These are phyloP conservation scores for Tritrichomonas foetus DNA, from an alignment of 208 protist species.

Conservation along the genomic window DNA sequence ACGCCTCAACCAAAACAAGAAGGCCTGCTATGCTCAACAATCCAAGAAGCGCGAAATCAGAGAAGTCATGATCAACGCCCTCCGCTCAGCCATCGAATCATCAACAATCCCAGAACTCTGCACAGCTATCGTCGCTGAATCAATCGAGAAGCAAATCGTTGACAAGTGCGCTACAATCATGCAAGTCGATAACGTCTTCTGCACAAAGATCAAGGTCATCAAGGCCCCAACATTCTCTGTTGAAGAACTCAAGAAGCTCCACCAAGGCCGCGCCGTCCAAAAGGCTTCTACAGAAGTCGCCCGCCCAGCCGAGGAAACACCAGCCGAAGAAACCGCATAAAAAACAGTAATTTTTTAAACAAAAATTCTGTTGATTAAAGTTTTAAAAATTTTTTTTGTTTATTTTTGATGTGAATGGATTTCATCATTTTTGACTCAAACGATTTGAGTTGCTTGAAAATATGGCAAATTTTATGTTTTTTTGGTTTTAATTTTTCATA, in stretches of 20 bases:
- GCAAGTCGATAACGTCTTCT: neutral
- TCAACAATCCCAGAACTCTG: neutral
- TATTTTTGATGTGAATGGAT: no score
- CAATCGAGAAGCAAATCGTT: neutral
- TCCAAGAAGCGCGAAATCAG: neutral
- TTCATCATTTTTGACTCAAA: no score
- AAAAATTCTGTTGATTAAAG: no score
- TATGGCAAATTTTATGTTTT: no score
- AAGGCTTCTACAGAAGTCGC: no score
- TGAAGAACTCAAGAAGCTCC: neutral
- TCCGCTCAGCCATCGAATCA: neutral
- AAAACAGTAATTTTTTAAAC: no score
- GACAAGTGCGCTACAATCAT: neutral
- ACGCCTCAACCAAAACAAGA: constrained; percentile 77
- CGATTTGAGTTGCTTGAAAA: no score
- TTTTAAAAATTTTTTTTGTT: no score
- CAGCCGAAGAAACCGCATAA: no score
- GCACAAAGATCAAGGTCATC: constrained; percentile 24
- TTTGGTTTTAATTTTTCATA: no score
- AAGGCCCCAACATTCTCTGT: neutral
- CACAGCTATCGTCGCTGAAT: neutral
- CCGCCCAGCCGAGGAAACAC: no score
- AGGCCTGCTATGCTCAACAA: constrained; percentile 91
- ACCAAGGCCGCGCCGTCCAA: no score
- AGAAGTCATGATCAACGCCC: neutral